These are phyloP conservation scores for Pseudisothecium myosuroides DNA, from an alignment of 225 moss, liverwort and hornwort species.

Conservation along the genomic window DNA sequence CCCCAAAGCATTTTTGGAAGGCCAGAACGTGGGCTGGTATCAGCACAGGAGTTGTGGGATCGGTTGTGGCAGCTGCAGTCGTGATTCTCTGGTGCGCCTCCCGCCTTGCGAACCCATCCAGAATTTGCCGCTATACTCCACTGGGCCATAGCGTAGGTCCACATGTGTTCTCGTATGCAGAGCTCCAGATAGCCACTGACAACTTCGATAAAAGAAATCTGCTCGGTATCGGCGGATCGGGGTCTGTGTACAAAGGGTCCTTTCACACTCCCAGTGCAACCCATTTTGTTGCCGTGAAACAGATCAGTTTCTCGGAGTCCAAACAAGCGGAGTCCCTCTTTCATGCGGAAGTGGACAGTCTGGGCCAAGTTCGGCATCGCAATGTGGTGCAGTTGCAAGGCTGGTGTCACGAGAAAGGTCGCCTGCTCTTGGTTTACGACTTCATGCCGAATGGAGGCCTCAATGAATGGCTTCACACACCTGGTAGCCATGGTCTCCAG, in stretches of 20 bases:
- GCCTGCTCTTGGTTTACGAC: background rate
- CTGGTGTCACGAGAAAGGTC: background rate
- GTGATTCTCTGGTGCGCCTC: background rate
- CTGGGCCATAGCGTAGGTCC: background rate
- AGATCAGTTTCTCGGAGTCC: background rate
- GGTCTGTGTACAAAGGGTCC: background rate
- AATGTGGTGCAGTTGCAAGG: background rate
- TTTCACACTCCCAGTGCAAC: background rate
- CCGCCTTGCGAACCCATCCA: background rate
- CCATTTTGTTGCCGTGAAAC: background rate
- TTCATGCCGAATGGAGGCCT: background rate
- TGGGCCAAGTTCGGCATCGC: background rate
- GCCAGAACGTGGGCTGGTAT: background rate
- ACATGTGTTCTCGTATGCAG: slow-evolving; percentile 4
- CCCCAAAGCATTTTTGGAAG: background rate
- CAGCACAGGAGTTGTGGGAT: background rate
- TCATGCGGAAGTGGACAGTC: background rate
- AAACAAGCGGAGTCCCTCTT: background rate
- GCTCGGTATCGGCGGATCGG: background rate
- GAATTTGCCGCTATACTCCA: background rate
- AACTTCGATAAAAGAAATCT: background rate
- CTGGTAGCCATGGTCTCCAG: too few species aligned
- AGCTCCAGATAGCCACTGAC: slow-evolving; percentile 6
- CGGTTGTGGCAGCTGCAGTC: background rate
- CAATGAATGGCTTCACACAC: background rate